These are phyloP conservation scores for Immersiella caudata DNA, from an alignment of 495 filamentous ascomycete genomes.

Conservation along the genomic window DNA sequence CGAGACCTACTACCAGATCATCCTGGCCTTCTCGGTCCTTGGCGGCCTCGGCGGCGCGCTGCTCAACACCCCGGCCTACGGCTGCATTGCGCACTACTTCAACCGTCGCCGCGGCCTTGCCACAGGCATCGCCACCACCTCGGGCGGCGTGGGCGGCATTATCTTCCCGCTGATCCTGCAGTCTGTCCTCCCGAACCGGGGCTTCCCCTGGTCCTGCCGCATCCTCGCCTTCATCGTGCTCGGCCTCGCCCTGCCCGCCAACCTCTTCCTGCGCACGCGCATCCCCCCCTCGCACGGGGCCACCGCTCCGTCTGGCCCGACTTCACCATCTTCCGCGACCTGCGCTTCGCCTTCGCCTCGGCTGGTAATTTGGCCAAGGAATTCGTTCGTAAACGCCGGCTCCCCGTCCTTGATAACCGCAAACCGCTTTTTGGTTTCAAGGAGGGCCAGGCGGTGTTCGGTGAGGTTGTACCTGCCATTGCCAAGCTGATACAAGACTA, in stretches of 20 bases:
- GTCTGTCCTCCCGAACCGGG: slow-evolving; percentile 49
- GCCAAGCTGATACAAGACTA: slow-evolving; percentile 9
- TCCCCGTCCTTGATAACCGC: no score
- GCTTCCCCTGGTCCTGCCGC: slow-evolving; percentile 62
- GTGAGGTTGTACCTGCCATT: slow-evolving; percentile 4
- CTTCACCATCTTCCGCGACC: slow-evolving; percentile 57
- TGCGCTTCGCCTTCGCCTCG: slow-evolving; percentile 58
- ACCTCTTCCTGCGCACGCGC: slow-evolving; percentile 57
- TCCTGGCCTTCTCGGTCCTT: slow-evolving; percentile 61
- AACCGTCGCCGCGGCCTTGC: slow-evolving; percentile 61
- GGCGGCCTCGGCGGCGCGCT: slow-evolving; percentile 60
- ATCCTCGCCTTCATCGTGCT: slow-evolving; percentile 63
- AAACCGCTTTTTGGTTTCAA: slow-evolving; percentile 11
- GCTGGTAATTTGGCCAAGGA: no score
- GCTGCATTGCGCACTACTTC: slow-evolving; percentile 68
- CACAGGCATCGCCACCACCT: slow-evolving; percentile 65
- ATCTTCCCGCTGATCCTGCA: slow-evolving; percentile 62
- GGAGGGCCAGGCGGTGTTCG: slow-evolving; percentile 1
- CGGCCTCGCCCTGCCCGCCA: slow-evolving; percentile 54
- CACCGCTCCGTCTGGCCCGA: slow-evolving; percentile 49
- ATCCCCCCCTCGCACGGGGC: slow-evolving; percentile 44
- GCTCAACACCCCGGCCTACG: slow-evolving; percentile 62
- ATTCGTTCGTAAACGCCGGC: no score
- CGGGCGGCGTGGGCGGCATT: slow-evolving; percentile 63
- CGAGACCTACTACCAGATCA: slow-evolving; percentile 66